Percentiles rank a stretch among this genome's conserved stretches.
phyloP scores from a whole-genome alignment of 192 early-diverging fungal species.

The Backusella australiensis region DNA sequence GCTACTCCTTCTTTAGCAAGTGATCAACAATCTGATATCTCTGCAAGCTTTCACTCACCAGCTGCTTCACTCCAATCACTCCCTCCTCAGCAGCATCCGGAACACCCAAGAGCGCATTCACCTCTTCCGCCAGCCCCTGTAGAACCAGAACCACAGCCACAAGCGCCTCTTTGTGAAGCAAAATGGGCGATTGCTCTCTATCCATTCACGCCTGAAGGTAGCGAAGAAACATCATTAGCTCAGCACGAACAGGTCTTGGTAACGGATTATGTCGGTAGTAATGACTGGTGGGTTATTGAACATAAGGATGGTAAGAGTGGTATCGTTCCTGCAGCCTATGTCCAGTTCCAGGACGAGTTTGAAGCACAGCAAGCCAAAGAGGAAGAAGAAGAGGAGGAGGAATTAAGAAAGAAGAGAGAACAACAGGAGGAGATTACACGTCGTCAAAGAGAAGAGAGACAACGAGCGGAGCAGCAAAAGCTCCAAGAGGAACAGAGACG shows the following conservation, averaged over 20 bases:
- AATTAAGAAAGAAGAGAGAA: constrained; percentile 21
- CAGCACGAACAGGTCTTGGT: constrained; percentile 86
- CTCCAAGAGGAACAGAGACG: constrained; percentile 10
- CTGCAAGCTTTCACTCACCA: neutral
- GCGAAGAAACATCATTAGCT: constrained; percentile 81
- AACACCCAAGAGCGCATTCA: neutral
- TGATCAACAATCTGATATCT: neutral
- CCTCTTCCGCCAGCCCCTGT: neutral
- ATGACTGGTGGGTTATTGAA: constrained; percentile 88
- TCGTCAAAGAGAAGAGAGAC: constrained; percentile 19
- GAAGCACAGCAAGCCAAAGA: constrained; percentile 11
- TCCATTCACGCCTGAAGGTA: constrained; percentile 77
- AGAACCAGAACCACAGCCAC: neutral
- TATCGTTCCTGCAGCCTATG: constrained; percentile 83
- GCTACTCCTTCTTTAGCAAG: neutral
- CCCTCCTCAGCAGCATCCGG: neutral
- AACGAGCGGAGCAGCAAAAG: neutral
- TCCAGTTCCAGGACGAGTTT: constrained; percentile 30
- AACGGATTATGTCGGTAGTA: constrained; percentile 75
- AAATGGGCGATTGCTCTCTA: constrained; percentile 64
- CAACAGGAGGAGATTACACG: constrained; percentile 28
- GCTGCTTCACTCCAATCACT: neutral
- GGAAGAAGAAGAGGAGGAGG: constrained; percentile 29
- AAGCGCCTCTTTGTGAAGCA: constrained; percentile 13
- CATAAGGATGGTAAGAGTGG: constrained; percentile 61